phyloP scores from a whole-genome alignment of 805 yeast species.

The Yamadazyma sp. region DNA sequence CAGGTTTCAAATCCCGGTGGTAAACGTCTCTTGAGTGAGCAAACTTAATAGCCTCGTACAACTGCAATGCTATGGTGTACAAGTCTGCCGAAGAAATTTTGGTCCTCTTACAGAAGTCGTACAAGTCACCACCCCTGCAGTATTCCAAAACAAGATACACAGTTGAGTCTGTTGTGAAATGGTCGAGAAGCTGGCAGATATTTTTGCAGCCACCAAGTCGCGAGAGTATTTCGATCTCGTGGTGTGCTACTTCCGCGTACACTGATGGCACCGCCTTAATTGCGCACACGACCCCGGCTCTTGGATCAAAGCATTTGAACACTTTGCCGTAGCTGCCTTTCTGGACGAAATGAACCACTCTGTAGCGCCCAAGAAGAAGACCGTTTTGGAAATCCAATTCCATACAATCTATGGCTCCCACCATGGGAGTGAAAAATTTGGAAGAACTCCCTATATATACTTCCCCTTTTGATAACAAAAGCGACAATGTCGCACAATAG shows the following conservation, averaged over 20 bases:
- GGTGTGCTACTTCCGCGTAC: slow-evolving; percentile 42
- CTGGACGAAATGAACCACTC: slow-evolving; percentile 46
- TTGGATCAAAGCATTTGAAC: slow-evolving; percentile 47
- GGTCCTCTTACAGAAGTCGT: slow-evolving; percentile 8
- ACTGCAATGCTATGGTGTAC: slow-evolving; percentile 46
- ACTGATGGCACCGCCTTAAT: slow-evolving; percentile 46
- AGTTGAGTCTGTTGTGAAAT: slow-evolving; percentile 53
- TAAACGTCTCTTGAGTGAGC: slow-evolving; percentile 60
- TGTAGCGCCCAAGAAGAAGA: slow-evolving; percentile 39
- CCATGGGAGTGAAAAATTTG: not conserved
- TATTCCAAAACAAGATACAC: slow-evolving; percentile 64
- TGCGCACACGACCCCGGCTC: slow-evolving; percentile 42
- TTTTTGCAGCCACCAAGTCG: slow-evolving; percentile 44
- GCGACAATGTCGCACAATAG: no score
- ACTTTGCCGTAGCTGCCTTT: slow-evolving; percentile 65
- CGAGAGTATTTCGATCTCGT: slow-evolving; percentile 48
- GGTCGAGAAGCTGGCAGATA: slow-evolving; percentile 58
- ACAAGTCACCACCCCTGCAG: slow-evolving; percentile 33
- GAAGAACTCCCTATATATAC: not conserved
- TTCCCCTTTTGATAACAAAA: no score
- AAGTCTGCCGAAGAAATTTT: slow-evolving; percentile 23
- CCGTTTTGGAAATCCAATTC: slow-evolving; percentile 4
- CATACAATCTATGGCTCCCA: not conserved
- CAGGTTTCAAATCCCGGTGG: slow-evolving; percentile 76
- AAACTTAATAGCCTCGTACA: slow-evolving; percentile 50